Evolutionary conservation across 139 green algal genomes (phyloP).

Genomic region (Coelastrella sp.): DNA sequence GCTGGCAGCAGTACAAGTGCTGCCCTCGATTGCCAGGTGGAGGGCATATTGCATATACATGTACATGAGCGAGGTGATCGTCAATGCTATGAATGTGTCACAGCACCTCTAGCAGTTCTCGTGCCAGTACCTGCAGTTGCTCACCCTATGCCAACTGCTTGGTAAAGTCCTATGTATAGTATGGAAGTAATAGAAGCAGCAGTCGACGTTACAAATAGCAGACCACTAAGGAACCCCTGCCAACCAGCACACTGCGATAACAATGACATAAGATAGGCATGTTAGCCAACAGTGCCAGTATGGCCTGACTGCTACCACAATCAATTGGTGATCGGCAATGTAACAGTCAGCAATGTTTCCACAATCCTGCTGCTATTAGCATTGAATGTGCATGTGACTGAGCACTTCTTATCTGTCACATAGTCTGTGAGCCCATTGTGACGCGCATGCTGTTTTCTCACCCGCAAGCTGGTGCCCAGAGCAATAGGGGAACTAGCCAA

Average conservation of each 20-base stretch:
- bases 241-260: not conserved
- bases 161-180: not conserved
- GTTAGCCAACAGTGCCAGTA: not conserved
- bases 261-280: too few species aligned
- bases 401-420: not conserved
- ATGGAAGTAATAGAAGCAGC: not conserved
- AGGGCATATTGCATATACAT: too few species aligned
- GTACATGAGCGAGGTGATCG: too few species aligned
- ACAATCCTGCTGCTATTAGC: not conserved
- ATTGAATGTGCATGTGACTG: not conserved
- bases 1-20: too few species aligned
- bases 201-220: slow-evolving; percentile 27
- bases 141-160: slow-evolving; percentile 19
- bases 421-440: too few species aligned
- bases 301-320: not conserved
- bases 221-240: not conserved
- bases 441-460: too few species aligned
- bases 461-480: not conserved
- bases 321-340: not conserved
- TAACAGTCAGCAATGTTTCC: not conserved
- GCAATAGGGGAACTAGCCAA: not conserved
- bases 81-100: too few species aligned
- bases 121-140: too few species aligned
- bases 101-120: too few species aligned
- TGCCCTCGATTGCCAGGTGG: too few species aligned